phyloP scores from a whole-genome alignment of 2,329 filamentous ascomycete genomes.

The Paraconiothyrium brasiliense region DNA sequence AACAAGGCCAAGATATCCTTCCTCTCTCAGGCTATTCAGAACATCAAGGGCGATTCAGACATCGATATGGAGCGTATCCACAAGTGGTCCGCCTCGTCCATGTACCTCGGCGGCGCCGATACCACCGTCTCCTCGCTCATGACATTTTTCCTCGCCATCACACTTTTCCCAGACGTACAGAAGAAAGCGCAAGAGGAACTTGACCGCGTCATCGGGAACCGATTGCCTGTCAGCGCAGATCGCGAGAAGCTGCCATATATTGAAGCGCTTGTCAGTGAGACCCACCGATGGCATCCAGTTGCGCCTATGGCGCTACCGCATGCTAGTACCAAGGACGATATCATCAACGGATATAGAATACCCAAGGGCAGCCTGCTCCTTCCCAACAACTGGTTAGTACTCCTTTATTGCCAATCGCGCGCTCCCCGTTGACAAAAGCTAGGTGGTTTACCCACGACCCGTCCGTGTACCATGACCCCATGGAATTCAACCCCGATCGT shows the following conservation, averaged over 20 bases:
- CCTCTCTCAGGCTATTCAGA: constrained; percentile 49
- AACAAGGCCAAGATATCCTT: constrained; percentile 45
- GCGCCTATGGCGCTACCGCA: constrained; percentile 46
- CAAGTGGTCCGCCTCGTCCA: constrained; percentile 53
- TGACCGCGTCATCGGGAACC: constrained; percentile 58
- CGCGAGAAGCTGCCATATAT: constrained; percentile 52
- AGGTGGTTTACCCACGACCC: constrained; percentile 55
- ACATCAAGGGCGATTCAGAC: constrained; percentile 27
- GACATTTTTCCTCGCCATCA: constrained; percentile 62
- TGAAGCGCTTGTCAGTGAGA: constrained; percentile 47
- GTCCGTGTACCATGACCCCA: constrained; percentile 46
- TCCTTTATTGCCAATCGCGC: background rate
- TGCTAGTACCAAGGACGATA: constrained; percentile 43
- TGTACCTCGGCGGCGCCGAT: constrained; percentile 57
- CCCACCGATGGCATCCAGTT: constrained; percentile 54
- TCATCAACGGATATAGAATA: constrained; percentile 51
- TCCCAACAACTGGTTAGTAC: constrained; percentile 48
- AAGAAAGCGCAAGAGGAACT: constrained; percentile 58
- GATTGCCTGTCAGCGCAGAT: constrained; percentile 60
- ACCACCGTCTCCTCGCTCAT: constrained; percentile 55
- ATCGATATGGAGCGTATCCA: constrained; percentile 41
- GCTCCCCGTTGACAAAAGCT: constrained; percentile 15
- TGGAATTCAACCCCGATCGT: constrained; percentile 56
- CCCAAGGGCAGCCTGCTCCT: constrained; percentile 51
- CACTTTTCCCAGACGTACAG: constrained; percentile 59